Evolutionary conservation across 2,329 filamentous ascomycete genomes (phyloP).

Genomic region (Phyllosticta paracitricarpa): DNA sequence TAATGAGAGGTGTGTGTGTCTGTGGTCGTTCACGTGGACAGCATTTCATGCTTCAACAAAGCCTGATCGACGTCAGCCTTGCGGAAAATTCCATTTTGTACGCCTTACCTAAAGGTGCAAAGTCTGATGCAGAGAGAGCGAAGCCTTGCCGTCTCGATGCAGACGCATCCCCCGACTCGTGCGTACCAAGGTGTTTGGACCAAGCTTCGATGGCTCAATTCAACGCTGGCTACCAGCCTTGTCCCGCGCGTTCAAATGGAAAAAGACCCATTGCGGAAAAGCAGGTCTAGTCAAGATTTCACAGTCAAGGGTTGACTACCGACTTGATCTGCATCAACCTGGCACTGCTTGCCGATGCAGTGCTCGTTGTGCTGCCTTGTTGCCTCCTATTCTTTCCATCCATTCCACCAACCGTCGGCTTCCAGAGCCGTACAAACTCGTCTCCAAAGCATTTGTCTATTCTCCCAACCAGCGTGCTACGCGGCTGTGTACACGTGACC

Average conservation of each 20-base stretch:
- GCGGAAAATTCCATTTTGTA: too few species aligned
- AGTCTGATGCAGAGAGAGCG: too few species aligned
- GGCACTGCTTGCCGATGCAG: not conserved
- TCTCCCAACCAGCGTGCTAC: slow-evolving; percentile 12
- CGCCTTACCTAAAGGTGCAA: too few species aligned
- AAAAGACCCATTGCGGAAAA: not conserved
- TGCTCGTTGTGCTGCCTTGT: not conserved
- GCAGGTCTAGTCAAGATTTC: not conserved
- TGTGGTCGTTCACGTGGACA: too few species aligned
- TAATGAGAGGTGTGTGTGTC: not conserved
- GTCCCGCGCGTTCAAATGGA: not conserved
- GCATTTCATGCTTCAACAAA: not conserved
- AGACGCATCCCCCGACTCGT: not conserved
- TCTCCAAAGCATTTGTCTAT: slow-evolving; percentile 9
- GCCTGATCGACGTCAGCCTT: not conserved
- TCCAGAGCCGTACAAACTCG: slow-evolving; percentile 12
- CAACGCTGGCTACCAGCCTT: not conserved
- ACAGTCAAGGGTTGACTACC: slow-evolving; percentile 11
- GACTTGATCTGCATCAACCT: slow-evolving; percentile 12
- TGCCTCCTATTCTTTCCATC: not conserved
- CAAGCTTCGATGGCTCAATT: not conserved
- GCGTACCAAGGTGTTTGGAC: not conserved
- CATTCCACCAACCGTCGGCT: not conserved
- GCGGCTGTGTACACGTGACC: slow-evolving; percentile 17
- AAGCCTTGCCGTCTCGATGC: too few species aligned